phyloP scores from a whole-genome alignment of 106 monocot genomes.

The Dendrobium huoshanense region DNA sequence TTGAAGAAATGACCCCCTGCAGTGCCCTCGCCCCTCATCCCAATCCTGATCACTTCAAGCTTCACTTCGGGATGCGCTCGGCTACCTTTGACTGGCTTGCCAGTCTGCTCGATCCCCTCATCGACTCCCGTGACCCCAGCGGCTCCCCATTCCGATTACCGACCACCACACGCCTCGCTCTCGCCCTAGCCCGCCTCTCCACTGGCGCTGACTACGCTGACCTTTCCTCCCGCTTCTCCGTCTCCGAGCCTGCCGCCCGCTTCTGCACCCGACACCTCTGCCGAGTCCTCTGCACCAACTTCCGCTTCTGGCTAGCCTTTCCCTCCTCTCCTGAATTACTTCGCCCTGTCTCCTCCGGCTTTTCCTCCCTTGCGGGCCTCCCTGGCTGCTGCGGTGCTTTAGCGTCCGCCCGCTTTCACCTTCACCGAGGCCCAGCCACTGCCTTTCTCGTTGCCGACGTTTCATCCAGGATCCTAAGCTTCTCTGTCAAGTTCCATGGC shows the following conservation, averaged over 20 bases:
- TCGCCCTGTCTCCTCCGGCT: slow-evolving; percentile 12
- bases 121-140: slow-evolving; percentile 30
- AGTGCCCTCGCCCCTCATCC: not conserved
- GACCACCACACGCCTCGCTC: slow-evolving; percentile 34
- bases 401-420: slow-evolving; percentile 26
- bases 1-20: not conserved
- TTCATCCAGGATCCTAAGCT: slow-evolving; percentile 33
- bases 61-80: slow-evolving; percentile 40
- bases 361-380: slow-evolving; percentile 23
- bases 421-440: slow-evolving; percentile 8
- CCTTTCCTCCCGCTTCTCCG: slow-evolving; percentile 38
- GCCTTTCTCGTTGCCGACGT: slow-evolving; percentile 52
- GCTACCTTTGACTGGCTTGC: slow-evolving; percentile 72
- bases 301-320: slow-evolving; percentile 79
- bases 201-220: slow-evolving; percentile 44
- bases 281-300: slow-evolving; percentile 82
- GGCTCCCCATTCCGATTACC: slow-evolving; percentile 17
- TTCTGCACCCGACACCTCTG: slow-evolving; percentile 58
- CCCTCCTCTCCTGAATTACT: slow-evolving; percentile 22
- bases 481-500: slow-evolving; percentile 33
- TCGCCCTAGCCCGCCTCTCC: slow-evolving; percentile 48
- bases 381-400: slow-evolving; percentile 63
- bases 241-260: slow-evolving; percentile 39
- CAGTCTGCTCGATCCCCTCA: slow-evolving; percentile 80
- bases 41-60: slow-evolving; percentile 35